Percentiles rank a stretch among this genome's conserved stretches.
Evolutionary conservation across 1,284 basidiomycete species (phyloP).

Genomic region (Leccinum insolens): DNA sequence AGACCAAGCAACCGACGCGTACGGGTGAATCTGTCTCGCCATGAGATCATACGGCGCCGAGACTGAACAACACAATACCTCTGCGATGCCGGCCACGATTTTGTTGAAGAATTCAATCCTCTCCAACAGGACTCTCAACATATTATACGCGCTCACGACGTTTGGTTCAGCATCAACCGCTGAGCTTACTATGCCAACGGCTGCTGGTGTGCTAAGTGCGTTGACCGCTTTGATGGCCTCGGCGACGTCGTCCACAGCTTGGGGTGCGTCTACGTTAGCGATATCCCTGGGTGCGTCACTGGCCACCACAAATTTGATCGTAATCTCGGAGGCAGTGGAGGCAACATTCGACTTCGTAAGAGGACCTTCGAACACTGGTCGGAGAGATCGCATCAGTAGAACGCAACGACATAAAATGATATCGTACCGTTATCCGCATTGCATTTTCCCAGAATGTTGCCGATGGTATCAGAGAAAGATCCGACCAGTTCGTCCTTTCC

Average conservation of each 20-base stretch:
- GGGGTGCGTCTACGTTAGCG: background rate
- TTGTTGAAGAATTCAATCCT: too few relatives aligned
- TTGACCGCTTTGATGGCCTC: background rate
- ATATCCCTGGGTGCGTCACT: background rate
- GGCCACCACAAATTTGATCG: background rate
- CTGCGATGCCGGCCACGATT: too few relatives aligned
- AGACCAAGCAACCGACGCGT: too few relatives aligned
- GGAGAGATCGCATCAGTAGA: background rate
- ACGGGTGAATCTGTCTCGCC: too few relatives aligned
- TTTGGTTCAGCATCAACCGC: too few relatives aligned
- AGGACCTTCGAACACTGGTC: too few relatives aligned
- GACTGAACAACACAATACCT: too few relatives aligned
- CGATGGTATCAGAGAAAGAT: background rate
- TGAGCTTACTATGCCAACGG: background rate
- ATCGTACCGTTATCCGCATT: background rate
- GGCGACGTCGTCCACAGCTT: background rate
- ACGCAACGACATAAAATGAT: background rate
- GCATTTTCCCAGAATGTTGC: background rate
- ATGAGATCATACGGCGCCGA: too few relatives aligned
- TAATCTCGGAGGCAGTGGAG: background rate
- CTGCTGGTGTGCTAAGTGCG: background rate
- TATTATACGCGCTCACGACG: background rate
- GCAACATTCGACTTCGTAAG: too few relatives aligned
- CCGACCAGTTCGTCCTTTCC: background rate
- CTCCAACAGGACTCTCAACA: background rate